phyloP scores from a whole-genome alignment of 495 filamentous ascomycete genomes.

The Penicillium malachiteum region DNA sequence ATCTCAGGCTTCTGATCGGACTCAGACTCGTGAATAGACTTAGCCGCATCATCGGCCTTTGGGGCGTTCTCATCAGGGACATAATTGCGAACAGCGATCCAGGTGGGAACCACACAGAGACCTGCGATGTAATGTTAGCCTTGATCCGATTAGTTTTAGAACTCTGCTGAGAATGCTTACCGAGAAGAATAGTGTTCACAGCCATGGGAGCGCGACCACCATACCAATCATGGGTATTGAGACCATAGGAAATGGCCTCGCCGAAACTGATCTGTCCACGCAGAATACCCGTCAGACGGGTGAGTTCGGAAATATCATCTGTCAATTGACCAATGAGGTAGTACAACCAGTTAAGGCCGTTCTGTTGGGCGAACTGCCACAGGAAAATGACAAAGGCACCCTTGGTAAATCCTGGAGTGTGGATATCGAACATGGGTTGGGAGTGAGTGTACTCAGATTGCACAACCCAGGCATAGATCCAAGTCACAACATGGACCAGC shows the following conservation, averaged over 20 bases:
- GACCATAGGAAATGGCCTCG: conserved; percentile 59
- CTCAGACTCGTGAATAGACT: not conserved
- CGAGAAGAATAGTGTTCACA: conserved; percentile 49
- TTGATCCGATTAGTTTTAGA: not conserved
- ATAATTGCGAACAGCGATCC: conserved; percentile 24
- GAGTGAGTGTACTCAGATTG: conserved; percentile 45
- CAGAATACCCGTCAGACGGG: conserved; percentile 58
- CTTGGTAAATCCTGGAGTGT: conserved; percentile 40
- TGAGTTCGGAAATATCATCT: conserved; percentile 49
- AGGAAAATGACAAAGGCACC: conserved; percentile 46
- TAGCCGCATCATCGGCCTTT: no score
- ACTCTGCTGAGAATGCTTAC: conserved; percentile 18
- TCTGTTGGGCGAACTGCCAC: conserved; percentile 46
- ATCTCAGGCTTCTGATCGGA: not conserved
- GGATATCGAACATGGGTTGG: conserved; percentile 42
- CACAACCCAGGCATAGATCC: conserved; percentile 49
- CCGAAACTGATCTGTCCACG: conserved; percentile 60
- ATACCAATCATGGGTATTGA: conserved; percentile 47
- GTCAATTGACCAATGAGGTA: conserved; percentile 60
- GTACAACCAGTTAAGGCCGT: conserved; percentile 52
- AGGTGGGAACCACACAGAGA: conserved; percentile 27
- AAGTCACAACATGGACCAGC: conserved; percentile 38
- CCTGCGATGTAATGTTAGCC: conserved; percentile 8
- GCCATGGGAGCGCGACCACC: conserved; percentile 48
- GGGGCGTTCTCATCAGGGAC: not conserved